A percentile compares a stretch with the other conserved stretches of the same genome.
Conservation (phyloP, 2,329 filamentous ascomycete species). For the Aspergillus japonicus region DNA sequence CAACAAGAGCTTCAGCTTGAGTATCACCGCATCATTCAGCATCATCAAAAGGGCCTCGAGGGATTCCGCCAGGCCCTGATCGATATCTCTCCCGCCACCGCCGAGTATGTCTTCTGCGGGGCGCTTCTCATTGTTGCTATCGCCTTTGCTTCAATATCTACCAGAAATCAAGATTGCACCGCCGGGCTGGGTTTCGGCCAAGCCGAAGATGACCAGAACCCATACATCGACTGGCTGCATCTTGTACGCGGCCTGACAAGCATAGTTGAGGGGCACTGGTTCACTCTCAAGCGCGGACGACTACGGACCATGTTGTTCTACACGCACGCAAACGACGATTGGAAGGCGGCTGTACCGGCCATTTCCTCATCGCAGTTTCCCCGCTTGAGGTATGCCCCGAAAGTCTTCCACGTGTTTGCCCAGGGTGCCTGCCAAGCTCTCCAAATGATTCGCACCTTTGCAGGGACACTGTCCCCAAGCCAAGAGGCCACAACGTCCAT, state of each 20-base stretch:
- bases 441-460: not conserved
- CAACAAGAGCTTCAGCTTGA: not conserved
- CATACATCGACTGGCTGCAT: not conserved
- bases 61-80: conserved; percentile 18
- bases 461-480: not conserved
- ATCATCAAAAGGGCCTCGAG: conserved; percentile 23
- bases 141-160: conserved; percentile 21
- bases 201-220: not conserved
- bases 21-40: conserved; percentile 14
- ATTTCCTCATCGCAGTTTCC: not conserved
- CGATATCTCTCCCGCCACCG: conserved; percentile 4
- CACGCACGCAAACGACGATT: not conserved
- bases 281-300: not conserved
- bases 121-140: conserved; percentile 21
- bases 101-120: conserved; percentile 17
- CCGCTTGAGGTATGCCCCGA: not conserved
- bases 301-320: not conserved
- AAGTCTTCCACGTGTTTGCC: not conserved
- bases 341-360: not conserved
- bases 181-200: not conserved
- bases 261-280: not conserved
- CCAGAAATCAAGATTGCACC: not conserved
- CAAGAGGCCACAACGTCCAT: not conserved
- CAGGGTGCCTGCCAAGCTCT: not conserved
- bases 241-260: not conserved